Percentiles rank a stretch among this genome's conserved stretches.
Evolutionary conservation across 23 red algal genomes (phyloP).

Genomic region (Gracilaria gracilis): DNA sequence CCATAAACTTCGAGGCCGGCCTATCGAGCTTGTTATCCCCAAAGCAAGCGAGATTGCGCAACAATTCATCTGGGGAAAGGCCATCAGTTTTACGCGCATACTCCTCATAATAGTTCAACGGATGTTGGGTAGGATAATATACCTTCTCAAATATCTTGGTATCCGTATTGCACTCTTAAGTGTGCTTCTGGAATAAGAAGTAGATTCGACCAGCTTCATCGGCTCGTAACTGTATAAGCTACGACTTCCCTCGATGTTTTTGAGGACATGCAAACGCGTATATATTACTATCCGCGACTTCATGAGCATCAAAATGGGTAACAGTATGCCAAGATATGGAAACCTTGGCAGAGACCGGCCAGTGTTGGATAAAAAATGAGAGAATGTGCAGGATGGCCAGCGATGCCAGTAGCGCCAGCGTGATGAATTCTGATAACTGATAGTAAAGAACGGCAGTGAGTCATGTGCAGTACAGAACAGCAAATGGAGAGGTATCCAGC

Average conservation of each 20-base stretch:
- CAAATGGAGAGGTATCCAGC: constrained; percentile 76
- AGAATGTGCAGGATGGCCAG: constrained; percentile 71
- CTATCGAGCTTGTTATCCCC: constrained; percentile 90
- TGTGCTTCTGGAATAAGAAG: constrained; percentile 85
- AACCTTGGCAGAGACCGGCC: constrained; percentile 71
- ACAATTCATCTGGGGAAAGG: constrained; percentile 62
- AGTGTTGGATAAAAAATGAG: constrained; percentile 82
- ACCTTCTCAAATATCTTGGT: constrained; percentile 69
- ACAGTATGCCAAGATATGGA: constrained; percentile 50
- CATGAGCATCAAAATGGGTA: neutral
- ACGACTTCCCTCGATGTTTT: constrained; percentile 80
- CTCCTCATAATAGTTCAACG: constrained; percentile 46
- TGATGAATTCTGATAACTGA: constrained; percentile 44
- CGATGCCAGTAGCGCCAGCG: constrained; percentile 39
- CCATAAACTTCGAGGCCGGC: constrained; percentile 86
- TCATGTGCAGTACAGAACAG: constrained; percentile 47
- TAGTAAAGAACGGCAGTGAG: constrained; percentile 32
- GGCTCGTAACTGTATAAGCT: constrained; percentile 60
- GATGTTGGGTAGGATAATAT: constrained; percentile 75
- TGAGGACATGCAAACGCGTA: constrained; percentile 72
- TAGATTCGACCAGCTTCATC: constrained; percentile 47
- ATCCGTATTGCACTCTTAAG: constrained; percentile 73
- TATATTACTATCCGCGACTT: constrained; percentile 10
- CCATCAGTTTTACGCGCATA: constrained; percentile 55
- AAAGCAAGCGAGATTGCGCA: constrained; percentile 48